Evolutionary conservation across 1,284 basidiomycete genomes (phyloP).

Genomic region (Sutorius eximius): DNA sequence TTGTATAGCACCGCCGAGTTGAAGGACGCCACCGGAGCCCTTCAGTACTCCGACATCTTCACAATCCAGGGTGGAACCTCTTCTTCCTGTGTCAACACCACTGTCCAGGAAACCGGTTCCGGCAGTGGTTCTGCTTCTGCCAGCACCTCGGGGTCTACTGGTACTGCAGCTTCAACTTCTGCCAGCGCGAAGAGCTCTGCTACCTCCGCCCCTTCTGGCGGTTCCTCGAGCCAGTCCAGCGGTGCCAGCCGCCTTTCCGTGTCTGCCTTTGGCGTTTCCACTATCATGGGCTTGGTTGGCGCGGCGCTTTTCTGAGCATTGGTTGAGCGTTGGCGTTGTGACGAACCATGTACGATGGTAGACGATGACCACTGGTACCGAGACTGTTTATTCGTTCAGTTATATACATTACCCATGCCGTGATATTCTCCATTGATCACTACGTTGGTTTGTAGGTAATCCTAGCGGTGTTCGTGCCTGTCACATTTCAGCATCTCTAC

Average conservation of each 20-base stretch:
- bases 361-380: constrained; percentile 11
- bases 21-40: constrained; percentile 60
- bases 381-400: constrained; percentile 15
- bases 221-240: constrained; percentile 23
- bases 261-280: constrained; percentile 42
- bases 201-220: constrained; percentile 12
- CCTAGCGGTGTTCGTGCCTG: not conserved
- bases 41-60: constrained; percentile 56
- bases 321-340: not conserved
- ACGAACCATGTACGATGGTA: constrained; percentile 16
- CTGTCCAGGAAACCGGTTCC: not conserved
- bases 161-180: constrained; percentile 1
- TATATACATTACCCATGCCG: constrained; percentile 16
- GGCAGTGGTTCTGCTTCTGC: constrained; percentile 8
- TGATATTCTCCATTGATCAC: constrained; percentile 11
- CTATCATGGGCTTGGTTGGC: constrained; percentile 49
- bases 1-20: constrained; percentile 48
- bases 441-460: constrained; percentile 25
- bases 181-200: not conserved
- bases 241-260: constrained; percentile 34
- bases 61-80: constrained; percentile 48
- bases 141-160: constrained; percentile 10
- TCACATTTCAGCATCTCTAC: no score
- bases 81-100: constrained; percentile 30
- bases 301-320: constrained; percentile 44